Evolutionary conservation across 306 rosid genomes (phyloP).

Genomic region (Castanea sativa): DNA sequence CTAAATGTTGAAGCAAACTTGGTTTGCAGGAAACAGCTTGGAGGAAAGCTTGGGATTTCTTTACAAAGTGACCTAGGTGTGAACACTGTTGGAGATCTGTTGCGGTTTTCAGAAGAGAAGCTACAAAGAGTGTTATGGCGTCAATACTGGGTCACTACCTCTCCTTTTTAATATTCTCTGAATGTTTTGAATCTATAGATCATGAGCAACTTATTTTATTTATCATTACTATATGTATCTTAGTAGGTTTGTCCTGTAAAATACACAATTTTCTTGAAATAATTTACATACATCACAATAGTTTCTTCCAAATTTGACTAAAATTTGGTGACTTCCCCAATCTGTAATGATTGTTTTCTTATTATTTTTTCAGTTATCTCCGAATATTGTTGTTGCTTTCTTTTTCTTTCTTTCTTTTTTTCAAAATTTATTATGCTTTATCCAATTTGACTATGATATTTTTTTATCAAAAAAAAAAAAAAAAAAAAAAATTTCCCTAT

Average conservation of each 20-base stretch:
- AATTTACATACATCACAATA: background rate
- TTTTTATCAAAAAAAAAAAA: too few relatives aligned
- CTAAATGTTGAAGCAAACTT: too few relatives aligned
- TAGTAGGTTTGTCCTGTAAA: background rate
- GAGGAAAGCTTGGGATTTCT: too few relatives aligned
- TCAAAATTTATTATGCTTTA: background rate
- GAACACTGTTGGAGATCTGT: too few relatives aligned
- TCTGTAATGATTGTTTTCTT: background rate
- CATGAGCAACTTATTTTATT: background rate
- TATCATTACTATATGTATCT: background rate
- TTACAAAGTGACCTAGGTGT: too few relatives aligned
- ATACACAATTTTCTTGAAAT: background rate
- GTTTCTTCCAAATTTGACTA: background rate
- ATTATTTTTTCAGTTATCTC: too few relatives aligned
- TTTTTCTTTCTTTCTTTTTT: too few relatives aligned
- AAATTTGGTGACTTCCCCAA: background rate
- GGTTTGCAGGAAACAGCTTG: too few relatives aligned
- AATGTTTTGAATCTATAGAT: conserved; percentile 4
- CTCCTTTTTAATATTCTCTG: conserved; percentile 16
- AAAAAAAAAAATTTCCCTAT: too few relatives aligned
- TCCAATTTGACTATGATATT: background rate
- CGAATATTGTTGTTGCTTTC: too few relatives aligned
- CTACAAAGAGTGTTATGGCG: conserved; percentile 74
- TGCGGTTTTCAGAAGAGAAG: too few relatives aligned
- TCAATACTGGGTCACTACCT: conserved; percentile 73